phyloP scores from a whole-genome alignment of 2,329 filamentous ascomycete species.

The Xylaria sp. region DNA sequence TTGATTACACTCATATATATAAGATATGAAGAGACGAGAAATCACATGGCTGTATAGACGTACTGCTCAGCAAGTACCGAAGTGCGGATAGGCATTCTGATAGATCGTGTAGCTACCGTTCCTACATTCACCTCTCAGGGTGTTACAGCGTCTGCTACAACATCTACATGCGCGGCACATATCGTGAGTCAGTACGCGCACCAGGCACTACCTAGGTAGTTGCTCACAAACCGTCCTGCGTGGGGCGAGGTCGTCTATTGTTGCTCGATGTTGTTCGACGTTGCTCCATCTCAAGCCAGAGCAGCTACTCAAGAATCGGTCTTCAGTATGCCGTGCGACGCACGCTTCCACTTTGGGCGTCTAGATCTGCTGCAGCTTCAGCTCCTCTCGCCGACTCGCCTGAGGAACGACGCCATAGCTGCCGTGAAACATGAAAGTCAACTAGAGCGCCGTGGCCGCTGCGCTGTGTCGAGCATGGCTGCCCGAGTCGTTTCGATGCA shows the following conservation, averaged over 20 bases:
- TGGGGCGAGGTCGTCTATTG: not conserved
- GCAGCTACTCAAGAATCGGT: not conserved
- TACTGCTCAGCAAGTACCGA: no score
- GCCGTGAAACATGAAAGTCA: conserved; percentile 14
- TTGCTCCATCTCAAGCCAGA: not conserved
- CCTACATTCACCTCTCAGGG: not conserved
- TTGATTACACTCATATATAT: no score
- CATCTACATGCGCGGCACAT: not conserved
- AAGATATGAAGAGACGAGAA: no score
- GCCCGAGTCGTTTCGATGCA: conserved; percentile 18
- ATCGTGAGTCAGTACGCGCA: not conserved
- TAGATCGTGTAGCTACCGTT: not conserved
- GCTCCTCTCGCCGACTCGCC: conserved; percentile 11
- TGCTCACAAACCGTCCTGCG: not conserved
- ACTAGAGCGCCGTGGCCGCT: conserved; percentile 14
- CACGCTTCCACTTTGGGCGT: not conserved
- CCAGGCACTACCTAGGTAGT: not conserved
- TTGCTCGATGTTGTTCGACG: not conserved
- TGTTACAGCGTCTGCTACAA: no score
- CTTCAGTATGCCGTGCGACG: not conserved
- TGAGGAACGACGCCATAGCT: conserved; percentile 2
- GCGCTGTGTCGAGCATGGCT: conserved; percentile 16
- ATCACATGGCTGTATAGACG: no score
- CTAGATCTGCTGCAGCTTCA: conserved; percentile 5
- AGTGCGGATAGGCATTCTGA: no score